phyloP scores from a whole-genome alignment of 768 basidiomycete species.

The Rhizopogon vinicolor region DNA sequence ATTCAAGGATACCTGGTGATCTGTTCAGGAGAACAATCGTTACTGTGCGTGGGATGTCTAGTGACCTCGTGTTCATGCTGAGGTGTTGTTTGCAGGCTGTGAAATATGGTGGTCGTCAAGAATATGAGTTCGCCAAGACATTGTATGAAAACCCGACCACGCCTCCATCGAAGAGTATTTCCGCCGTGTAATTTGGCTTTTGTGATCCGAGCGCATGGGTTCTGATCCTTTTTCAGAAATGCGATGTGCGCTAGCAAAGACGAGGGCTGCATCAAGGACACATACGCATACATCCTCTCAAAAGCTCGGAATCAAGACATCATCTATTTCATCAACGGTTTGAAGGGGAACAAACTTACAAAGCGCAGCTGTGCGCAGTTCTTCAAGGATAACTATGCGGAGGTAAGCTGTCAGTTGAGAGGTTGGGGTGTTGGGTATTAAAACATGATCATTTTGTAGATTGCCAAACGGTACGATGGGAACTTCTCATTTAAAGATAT shows the following conservation, averaged over 20 bases:
- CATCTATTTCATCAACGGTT: constrained; percentile 56
- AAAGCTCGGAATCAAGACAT: constrained; percentile 60
- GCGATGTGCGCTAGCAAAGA: constrained; percentile 64
- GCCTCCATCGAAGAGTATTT: constrained; percentile 58
- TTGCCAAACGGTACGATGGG: constrained; percentile 66
- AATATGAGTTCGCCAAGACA: constrained; percentile 68
- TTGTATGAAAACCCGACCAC: constrained; percentile 72
- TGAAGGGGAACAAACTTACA: constrained; percentile 51
- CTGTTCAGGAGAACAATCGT: constrained; percentile 54
- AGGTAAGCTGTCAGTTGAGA: constrained; percentile 33
- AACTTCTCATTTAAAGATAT: constrained; percentile 56
- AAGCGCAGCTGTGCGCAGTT: constrained; percentile 52
- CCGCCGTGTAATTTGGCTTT: constrained; percentile 53
- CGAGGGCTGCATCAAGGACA: constrained; percentile 51
- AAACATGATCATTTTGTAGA: constrained; percentile 26
- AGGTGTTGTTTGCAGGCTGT: constrained; percentile 46
- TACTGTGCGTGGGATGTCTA: constrained; percentile 35
- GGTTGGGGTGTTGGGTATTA: background rate
- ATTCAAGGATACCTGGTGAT: constrained; percentile 77
- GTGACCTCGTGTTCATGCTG: background rate
- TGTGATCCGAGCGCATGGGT: background rate
- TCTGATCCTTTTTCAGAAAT: constrained; percentile 7
- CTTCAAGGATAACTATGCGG: constrained; percentile 66
- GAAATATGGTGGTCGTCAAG: constrained; percentile 63
- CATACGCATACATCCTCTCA: constrained; percentile 53